Percentiles rank a stretch among this genome's conserved stretches.
Conservation (phyloP, 148 eudicot genomes). For the Nyssa sinensis region DNA sequence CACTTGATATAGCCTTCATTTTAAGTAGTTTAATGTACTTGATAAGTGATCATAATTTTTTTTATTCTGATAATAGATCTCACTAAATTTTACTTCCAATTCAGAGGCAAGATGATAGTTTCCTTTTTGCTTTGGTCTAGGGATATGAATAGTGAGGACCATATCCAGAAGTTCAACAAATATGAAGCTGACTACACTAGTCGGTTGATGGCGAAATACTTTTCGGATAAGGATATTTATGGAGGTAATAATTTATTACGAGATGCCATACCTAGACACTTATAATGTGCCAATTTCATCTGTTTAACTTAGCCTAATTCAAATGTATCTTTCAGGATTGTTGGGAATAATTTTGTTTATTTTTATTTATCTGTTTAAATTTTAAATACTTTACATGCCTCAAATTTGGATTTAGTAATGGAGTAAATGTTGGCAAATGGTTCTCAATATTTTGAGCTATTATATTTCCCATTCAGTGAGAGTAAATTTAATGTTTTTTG, state of each 20-base stretch:
- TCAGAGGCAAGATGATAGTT: background rate
- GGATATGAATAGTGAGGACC: slow-evolving; percentile 25
- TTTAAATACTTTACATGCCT: no score
- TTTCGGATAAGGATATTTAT: slow-evolving; percentile 59
- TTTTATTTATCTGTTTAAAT: no score
- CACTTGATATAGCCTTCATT: background rate
- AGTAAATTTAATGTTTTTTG: background rate
- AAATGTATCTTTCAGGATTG: background rate
- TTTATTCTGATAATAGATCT: background rate
- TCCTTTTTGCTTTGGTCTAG: slow-evolving; percentile 17
- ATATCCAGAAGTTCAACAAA: slow-evolving; percentile 28
- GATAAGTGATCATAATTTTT: background rate
- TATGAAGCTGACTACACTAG: slow-evolving; percentile 36
- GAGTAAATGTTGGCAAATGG: no score
- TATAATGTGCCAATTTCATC: background rate
- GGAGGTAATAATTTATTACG: slow-evolving; percentile 51
- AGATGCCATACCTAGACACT: background rate
- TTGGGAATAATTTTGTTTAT: background rate
- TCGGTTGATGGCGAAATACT: slow-evolving; percentile 59
- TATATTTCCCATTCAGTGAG: background rate
- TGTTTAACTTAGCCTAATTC: background rate
- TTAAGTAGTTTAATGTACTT: background rate
- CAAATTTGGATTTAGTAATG: no score
- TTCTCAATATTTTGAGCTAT: no score
- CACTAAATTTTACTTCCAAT: background rate